These are phyloP conservation scores for Sistotremastrum niveocremeum DNA, from an alignment of 768 basidiomycete species.

Conservation along the genomic window DNA sequence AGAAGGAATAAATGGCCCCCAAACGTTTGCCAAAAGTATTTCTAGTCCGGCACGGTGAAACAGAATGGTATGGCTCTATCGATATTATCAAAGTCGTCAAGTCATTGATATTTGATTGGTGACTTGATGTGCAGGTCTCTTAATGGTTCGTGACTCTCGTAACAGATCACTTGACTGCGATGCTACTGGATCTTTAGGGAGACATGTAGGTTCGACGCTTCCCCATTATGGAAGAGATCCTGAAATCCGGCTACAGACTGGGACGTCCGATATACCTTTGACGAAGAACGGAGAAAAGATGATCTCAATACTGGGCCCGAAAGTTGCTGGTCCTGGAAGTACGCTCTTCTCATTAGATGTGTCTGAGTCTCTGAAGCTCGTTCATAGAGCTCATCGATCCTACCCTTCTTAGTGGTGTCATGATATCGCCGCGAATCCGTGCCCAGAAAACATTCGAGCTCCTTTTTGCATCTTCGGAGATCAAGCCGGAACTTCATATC, in stretches of 20 bases:
- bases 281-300: conserved; percentile 26
- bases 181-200: conserved; percentile 2
- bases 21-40: conserved; percentile 6
- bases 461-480: conserved; percentile 12
- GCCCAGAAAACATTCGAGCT: conserved; percentile 29
- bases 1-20: conserved; percentile 1
- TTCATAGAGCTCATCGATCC: conserved; percentile 26
- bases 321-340: conserved; percentile 25
- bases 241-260: conserved; percentile 20
- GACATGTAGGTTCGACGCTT: conserved; percentile 4
- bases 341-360: conserved; percentile 3
- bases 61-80: conserved; percentile 3
- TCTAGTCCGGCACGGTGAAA: conserved; percentile 6
- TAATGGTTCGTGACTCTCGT: background rate
- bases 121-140: background rate
- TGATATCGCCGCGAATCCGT: conserved; percentile 26
- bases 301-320: conserved; percentile 21
- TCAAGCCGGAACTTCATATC: conserved; percentile 1
- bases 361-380: background rate
- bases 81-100: conserved; percentile 1
- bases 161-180: too few relatives aligned
- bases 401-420: conserved; percentile 19
- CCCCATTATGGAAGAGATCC: background rate
- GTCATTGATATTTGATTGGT: background rate
- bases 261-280: conserved; percentile 28